A percentile compares a stretch with the other conserved stretches of the same genome.
Conservation (phyloP, 805 yeast genomes). For the Hanseniaspora occidentalis region DNA sequence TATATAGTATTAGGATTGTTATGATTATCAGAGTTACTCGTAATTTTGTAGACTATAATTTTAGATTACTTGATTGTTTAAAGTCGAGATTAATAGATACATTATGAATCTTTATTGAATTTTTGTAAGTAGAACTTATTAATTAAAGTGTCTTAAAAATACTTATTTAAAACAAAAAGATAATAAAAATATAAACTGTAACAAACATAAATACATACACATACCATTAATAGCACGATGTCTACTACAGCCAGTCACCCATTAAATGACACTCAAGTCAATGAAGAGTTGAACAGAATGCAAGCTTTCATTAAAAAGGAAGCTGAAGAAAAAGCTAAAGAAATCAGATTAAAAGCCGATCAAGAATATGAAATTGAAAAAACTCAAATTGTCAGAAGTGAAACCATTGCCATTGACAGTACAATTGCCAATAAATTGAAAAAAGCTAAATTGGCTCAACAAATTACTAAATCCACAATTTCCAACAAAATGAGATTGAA, state of each 20-base stretch:
- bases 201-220: background rate
- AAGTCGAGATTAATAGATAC: too few species aligned
- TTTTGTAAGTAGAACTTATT: background rate
- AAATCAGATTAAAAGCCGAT: conserved; percentile 88
- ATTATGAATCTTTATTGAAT: background rate
- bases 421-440: conserved; percentile 71
- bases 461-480: conserved; percentile 88
- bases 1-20: too few species aligned
- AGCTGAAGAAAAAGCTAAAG: conserved; percentile 97
- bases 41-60: too few species aligned
- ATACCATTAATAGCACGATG: conserved; percentile 13
- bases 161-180: background rate
- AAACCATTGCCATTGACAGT: conserved; percentile 77
- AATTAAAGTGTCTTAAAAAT: too few species aligned
- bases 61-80: too few species aligned
- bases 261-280: conserved; percentile 47
- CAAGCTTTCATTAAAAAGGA: conserved; percentile 97
- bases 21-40: too few species aligned
- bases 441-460: conserved; percentile 87
- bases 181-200: background rate
- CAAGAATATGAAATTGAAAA: conserved; percentile 98
- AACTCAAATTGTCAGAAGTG: conserved; percentile 87
- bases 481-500: conserved; percentile 92
- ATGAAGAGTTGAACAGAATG: conserved; percentile 93
- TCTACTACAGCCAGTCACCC: conserved; percentile 24